Conservation (phyloP, 1,284 basidiomycete genomes). For the Austropuccinia psidii region DNA sequence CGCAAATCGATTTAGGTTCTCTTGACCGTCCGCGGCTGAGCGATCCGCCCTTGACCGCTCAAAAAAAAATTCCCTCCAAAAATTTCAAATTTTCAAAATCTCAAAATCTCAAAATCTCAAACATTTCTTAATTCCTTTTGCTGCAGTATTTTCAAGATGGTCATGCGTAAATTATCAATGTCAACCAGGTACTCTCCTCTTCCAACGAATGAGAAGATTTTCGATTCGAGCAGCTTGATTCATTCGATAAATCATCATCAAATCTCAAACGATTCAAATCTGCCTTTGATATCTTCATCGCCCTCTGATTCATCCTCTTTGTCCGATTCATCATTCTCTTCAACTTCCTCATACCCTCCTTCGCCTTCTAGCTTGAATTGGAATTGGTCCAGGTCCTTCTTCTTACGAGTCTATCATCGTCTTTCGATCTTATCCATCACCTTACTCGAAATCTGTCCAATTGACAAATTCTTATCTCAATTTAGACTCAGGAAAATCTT, state of each 20-base stretch:
- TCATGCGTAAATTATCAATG: conserved; percentile 20
- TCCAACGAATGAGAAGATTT: not conserved
- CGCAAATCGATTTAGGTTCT: too few relatives aligned
- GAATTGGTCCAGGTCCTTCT: conserved; percentile 9
- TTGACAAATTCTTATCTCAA: conserved; percentile 3
- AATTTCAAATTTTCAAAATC: too few relatives aligned
- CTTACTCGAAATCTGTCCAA: conserved; percentile 1
- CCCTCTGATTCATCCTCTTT: not conserved
- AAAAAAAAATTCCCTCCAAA: too few relatives aligned
- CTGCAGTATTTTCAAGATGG: too few relatives aligned
- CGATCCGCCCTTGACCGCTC: too few relatives aligned
- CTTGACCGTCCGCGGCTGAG: too few relatives aligned
- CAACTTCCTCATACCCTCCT: not conserved
- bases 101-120: too few relatives aligned
- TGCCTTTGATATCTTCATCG: not conserved
- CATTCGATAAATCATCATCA: too few relatives aligned
- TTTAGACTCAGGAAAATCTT: not conserved
- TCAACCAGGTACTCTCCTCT: not conserved
- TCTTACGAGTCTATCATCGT: not conserved
- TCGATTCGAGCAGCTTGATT: not conserved
- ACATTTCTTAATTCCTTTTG: too few relatives aligned
- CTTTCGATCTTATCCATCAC: not conserved
- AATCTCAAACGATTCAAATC: too few relatives aligned
- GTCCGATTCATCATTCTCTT: not conserved
- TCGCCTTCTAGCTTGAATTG: not conserved